Evolutionary conservation across 2,329 filamentous ascomycete genomes (phyloP).

Genomic region (Aschersonia sp.): DNA sequence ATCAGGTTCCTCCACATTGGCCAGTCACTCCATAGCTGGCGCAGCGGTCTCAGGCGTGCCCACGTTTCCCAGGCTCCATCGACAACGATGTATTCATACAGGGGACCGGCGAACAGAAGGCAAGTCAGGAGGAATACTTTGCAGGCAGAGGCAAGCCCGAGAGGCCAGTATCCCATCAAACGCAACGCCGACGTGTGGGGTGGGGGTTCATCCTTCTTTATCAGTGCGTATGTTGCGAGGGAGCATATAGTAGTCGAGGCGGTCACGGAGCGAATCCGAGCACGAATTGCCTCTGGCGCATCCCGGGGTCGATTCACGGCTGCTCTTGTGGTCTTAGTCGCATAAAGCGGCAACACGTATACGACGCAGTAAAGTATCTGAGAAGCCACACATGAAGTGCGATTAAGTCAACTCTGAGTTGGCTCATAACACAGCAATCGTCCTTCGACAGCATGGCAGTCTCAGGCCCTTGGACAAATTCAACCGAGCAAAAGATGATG

Average conservation of each 20-base stretch:
- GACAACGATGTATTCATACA: conserved; percentile 66
- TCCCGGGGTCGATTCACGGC: conserved; percentile 69
- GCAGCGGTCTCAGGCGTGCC: conserved; percentile 38
- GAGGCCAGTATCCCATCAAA: conserved; percentile 69
- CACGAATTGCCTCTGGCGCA: conserved; percentile 77
- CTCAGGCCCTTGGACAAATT: background rate
- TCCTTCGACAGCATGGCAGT: too few relatives aligned
- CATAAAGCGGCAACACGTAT: conserved; percentile 86
- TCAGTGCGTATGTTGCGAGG: conserved; percentile 49
- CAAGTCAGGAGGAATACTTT: conserved; percentile 56
- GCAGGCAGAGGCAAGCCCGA: conserved; percentile 48
- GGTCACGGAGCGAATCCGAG: conserved; percentile 68
- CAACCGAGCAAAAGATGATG: background rate
- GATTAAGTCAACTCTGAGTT: too few relatives aligned
- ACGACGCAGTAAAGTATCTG: conserved; percentile 54
- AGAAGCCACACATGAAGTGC: too few relatives aligned
- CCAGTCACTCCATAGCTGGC: conserved; percentile 55
- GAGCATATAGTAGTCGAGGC: conserved; percentile 59
- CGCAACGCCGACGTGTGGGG: conserved; percentile 28
- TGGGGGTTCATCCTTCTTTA: conserved; percentile 17
- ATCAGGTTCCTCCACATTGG: conserved; percentile 77
- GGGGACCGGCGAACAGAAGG: conserved; percentile 67
- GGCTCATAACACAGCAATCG: too few relatives aligned
- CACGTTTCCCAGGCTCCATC: conserved; percentile 57
- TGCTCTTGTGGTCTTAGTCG: conserved; percentile 64